phyloP scores from a whole-genome alignment of 306 rosid genomes.

The Psophocarpus tetragonolobus region DNA sequence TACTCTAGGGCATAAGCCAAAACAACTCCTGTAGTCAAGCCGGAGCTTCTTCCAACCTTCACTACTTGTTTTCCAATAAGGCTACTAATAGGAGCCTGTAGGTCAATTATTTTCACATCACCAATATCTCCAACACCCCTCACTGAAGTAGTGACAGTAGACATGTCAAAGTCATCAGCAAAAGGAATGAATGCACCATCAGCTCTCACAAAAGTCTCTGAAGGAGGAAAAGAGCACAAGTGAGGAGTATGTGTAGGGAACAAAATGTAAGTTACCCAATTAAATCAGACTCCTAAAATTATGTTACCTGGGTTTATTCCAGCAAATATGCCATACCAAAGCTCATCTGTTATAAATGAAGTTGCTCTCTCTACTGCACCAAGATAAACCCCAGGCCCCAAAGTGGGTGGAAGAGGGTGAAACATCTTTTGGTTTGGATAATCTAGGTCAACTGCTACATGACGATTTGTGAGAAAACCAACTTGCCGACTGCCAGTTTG shows the following conservation, averaged over 20 bases:
- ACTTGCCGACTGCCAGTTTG: constrained; percentile 92
- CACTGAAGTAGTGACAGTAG: constrained; percentile 78
- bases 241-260: background rate
- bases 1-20: constrained; percentile 97
- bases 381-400: constrained; percentile 99
- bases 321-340: constrained; percentile 98
- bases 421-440: constrained; percentile 99
- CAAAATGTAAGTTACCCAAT: constrained; percentile 1
- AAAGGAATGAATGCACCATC: constrained; percentile 99
- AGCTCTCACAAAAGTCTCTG: constrained; percentile 99
- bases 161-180: constrained; percentile 97
- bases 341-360: constrained; percentile 95
- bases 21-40: constrained; percentile 90
- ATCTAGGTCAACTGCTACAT: constrained; percentile 95
- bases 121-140: constrained; percentile 92
- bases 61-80: constrained; percentile 93
- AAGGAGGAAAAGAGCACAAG: constrained; percentile 34
- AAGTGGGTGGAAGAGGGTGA: constrained; percentile 95
- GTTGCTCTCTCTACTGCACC: constrained; percentile 99
- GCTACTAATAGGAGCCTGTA: constrained; percentile 86
- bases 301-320: constrained; percentile 97
- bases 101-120: constrained; percentile 74
- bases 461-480: constrained; percentile 98
- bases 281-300: constrained; percentile 18
- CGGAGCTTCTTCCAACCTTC: constrained; percentile 99